Evolutionary conservation across 2,329 filamentous ascomycete species (phyloP), one percentile per base, ranked within the genome.

Genomic region (Huntiella abstrusa): DNA sequence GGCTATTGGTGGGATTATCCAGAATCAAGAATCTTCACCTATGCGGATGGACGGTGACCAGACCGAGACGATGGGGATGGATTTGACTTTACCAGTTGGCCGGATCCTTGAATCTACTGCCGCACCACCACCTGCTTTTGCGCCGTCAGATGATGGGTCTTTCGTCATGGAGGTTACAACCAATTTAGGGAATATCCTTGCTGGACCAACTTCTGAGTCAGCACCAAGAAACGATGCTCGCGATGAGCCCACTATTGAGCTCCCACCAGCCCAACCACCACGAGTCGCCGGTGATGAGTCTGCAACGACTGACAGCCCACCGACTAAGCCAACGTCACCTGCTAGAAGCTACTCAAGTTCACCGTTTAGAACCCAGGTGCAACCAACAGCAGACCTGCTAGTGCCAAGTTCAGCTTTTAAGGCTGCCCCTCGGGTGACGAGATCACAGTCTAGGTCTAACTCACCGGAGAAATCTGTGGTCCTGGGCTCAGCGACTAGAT

Each of bases 1-100:
- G 45, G 83, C 76, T 6, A 67, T 93, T 45, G 88, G 88, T 5
- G 74, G 79, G 2, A 95, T 96, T 45, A 60, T 94, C 13, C 17
- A 32, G n/a, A 46, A 45, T 19, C 44, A 34, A 69, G 65, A 4
- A 59, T 57, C n/a, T 62, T 63, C 11, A 53, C 68, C 46, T 65
- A 66, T 10, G 61, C 42, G 42, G 13, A 50, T 56, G 5, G 22
- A 49, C 13, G 53, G 51, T 2, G 46, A 51, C 2, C 60, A 62
- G 19, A 58, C 63, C 35, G 58, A 54, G 3, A 61, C 60, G 0
- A 59, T 62, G 55, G 62, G 57, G 32, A 61, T 81, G 76, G 77
- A 84, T 43, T 77, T 83, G 62, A 78, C 75, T 1, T 59, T 66
- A 22, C 70, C 64, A 0, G 54, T 76, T 22, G 73, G 73, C 10